Percentiles rank a stretch among this genome's conserved stretches.
Evolutionary conservation across 2,329 filamentous ascomycete species (phyloP).

Genomic region (Ceratocystis ficicola): DNA sequence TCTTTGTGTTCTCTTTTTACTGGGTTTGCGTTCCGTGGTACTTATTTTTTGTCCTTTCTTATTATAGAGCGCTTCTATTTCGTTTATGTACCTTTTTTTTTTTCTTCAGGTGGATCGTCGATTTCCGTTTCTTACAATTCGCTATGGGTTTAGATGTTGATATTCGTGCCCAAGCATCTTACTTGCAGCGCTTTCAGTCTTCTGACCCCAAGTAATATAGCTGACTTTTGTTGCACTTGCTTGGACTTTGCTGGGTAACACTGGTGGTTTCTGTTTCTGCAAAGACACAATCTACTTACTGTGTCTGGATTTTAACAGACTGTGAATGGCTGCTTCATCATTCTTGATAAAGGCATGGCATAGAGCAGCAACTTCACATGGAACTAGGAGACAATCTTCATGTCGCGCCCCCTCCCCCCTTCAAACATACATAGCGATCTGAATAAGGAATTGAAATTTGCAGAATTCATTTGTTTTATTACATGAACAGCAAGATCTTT

Average conservation of each 20-base stretch:
- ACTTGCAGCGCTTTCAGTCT: no score
- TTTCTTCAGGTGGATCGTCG: neutral
- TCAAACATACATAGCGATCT: neutral
- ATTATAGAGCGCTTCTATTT: conserved; percentile 1
- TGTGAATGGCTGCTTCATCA: neutral
- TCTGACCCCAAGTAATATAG: no score
- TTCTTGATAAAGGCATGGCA: neutral
- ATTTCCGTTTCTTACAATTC: neutral
- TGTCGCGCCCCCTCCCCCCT: neutral
- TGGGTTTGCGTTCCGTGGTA: neutral
- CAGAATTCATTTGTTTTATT: conserved; percentile 7
- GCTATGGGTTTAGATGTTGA: no score
- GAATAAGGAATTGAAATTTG: neutral
- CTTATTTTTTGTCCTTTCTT: conserved; percentile 3
- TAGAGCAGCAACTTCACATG: neutral
- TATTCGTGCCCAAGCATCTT: no score
- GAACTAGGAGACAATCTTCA: neutral
- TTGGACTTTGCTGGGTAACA: no score
- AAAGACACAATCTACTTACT: no score
- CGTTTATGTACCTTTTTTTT: neutral
- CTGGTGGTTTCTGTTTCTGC: no score
- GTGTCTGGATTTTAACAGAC: neutral
- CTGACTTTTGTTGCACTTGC: no score
- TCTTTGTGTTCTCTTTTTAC: neutral
- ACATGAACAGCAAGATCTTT: conserved; percentile 15